Conservation (phyloP, 176 grass and related monocot species). For the Cenchrus purpureus region DNA sequence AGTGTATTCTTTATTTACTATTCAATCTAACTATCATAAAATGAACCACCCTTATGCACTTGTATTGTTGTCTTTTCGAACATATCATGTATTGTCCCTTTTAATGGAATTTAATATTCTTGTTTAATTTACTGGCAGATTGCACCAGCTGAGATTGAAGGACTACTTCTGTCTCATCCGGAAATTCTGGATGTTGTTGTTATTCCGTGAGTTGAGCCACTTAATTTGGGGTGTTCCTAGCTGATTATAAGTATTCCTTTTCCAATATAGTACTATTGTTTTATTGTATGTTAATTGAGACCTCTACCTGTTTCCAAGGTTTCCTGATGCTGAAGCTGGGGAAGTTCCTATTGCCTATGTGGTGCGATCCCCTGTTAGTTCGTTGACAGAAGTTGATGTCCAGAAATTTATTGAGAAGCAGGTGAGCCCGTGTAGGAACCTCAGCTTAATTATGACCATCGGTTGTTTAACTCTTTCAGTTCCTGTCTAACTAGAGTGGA, state of each 20-base stretch:
- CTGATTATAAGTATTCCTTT: background rate
- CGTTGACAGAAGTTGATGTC: conserved; percentile 72
- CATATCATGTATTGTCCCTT: background rate
- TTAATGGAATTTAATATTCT: background rate
- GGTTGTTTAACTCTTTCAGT: background rate
- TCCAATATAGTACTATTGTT: background rate
- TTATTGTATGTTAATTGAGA: conserved; percentile 17
- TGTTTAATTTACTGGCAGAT: conserved; percentile 53
- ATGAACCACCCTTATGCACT: background rate
- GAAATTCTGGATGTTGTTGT: conserved; percentile 90
- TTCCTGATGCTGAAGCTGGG: conserved; percentile 89
- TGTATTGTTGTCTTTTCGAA: background rate
- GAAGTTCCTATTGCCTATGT: conserved; percentile 94
- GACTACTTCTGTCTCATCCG: conserved; percentile 79
- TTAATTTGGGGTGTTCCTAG: conserved; percentile 14
- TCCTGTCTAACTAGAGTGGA: background rate
- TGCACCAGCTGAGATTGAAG: conserved; percentile 97
- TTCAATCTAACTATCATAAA: background rate
- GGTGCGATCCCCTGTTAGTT: conserved; percentile 70
- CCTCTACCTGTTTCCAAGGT: conserved; percentile 49
- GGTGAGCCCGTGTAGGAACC: conserved; percentile 48
- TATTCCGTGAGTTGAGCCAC: conserved; percentile 73
- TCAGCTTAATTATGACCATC: background rate
- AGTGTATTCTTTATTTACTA: background rate
- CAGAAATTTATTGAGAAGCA: conserved; percentile 78